Conservation (phyloP, 345 rosid genomes). For the Hirschfeldia incana region DNA sequence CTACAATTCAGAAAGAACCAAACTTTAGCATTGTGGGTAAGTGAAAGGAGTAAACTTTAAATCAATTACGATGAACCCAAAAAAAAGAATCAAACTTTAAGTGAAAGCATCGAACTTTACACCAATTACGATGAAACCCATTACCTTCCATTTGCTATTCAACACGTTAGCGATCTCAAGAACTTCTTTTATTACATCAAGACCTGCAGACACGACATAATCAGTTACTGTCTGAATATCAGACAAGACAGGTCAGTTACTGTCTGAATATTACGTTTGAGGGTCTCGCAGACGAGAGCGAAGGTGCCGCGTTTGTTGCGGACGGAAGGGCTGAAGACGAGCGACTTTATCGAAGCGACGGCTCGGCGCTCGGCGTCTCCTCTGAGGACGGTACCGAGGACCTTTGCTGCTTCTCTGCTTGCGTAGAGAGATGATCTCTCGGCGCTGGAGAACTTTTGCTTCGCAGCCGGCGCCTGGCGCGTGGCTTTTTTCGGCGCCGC, state of each 20-base stretch:
- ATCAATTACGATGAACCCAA: neutral
- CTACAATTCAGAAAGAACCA: slow-evolving; percentile 46
- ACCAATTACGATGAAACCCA: neutral
- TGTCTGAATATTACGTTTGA: slow-evolving; percentile 55
- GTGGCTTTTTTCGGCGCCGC: slow-evolving; percentile 27
- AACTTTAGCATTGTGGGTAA: neutral
- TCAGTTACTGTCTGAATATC: neutral
- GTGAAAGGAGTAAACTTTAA: neutral
- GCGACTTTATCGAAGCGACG: slow-evolving; percentile 77
- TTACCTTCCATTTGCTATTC: slow-evolving; percentile 83
- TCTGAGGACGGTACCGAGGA: slow-evolving; percentile 60
- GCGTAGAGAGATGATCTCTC: slow-evolving; percentile 78
- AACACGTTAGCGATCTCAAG: slow-evolving; percentile 56
- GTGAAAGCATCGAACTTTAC: neutral
- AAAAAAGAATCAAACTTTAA: neutral
- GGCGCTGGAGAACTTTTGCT: slow-evolving; percentile 37
- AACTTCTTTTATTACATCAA: slow-evolving; percentile 64
- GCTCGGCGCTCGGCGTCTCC: slow-evolving; percentile 86
- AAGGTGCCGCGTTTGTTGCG: slow-evolving; percentile 83
- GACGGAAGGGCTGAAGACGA: slow-evolving; percentile 76
- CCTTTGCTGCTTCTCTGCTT: slow-evolving; percentile 84
- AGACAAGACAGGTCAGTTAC: neutral
- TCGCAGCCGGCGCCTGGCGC: neutral
- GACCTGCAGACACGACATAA: slow-evolving; percentile 49
- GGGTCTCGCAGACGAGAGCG: slow-evolving; percentile 93